Conservation (phyloP, 495 filamentous ascomycete species). For the Extremus antarcticus region DNA sequence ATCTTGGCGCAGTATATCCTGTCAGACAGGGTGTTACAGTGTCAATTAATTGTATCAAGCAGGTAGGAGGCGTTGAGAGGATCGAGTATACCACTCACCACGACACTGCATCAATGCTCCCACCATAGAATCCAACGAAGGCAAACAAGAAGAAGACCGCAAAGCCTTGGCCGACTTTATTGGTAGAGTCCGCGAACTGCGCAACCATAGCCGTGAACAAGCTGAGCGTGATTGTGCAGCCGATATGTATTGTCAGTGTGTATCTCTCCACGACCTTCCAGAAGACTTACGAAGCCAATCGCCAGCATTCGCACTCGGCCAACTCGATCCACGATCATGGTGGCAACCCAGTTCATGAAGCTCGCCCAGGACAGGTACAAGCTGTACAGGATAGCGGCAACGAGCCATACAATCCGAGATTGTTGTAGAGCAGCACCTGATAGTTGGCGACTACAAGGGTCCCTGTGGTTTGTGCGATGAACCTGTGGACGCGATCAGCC, state of each 20-base stretch:
- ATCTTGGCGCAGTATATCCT: slow-evolving; percentile 15
- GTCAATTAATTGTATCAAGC: no score
- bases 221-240: not conserved
- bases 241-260: slow-evolving; percentile 1
- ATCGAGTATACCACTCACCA: not conserved
- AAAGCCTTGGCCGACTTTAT: slow-evolving; percentile 17
- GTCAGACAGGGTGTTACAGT: no score
- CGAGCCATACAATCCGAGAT: slow-evolving; percentile 12
- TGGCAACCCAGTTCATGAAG: slow-evolving; percentile 5
- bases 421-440: slow-evolving; percentile 16
- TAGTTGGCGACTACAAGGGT: slow-evolving; percentile 18
- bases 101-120: slow-evolving; percentile 3
- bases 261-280: not conserved
- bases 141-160: slow-evolving; percentile 15
- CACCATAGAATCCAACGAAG: slow-evolving; percentile 4
- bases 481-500: not conserved
- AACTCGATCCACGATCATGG: not conserved
- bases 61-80: no score
- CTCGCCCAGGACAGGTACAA: slow-evolving; percentile 5
- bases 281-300: slow-evolving; percentile 4
- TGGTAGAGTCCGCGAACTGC: slow-evolving; percentile 7
- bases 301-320: slow-evolving; percentile 8
- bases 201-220: slow-evolving; percentile 7
- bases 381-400: slow-evolving; percentile 9
- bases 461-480: slow-evolving; percentile 12